Base-by-base conservation (phyloP, 2,329 filamentous ascomycete species). In the Claviceps sp. region DNA sequence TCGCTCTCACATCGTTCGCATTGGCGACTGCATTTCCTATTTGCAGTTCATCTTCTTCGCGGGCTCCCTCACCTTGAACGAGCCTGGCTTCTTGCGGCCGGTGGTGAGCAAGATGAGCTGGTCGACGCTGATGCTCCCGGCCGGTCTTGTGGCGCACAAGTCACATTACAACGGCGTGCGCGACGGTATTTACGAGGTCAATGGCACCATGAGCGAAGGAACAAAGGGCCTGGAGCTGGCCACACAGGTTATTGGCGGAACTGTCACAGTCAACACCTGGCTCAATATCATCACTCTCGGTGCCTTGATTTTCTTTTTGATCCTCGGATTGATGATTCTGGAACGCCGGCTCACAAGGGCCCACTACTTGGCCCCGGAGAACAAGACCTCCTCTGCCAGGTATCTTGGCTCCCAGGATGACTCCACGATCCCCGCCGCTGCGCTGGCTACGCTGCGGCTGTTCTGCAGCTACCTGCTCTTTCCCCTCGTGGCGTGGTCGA, bases 401-500 rank as follows among this genome's bases (percentile, higher is more conserved):
- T 29, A n/a, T 2, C 20, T 20, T 38, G 36, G 47, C 34, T 37
- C 26, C 9, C n/a, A 26, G 5, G 37, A 44, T 16, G 48, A 5
- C 20, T 14, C 23, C 34, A 45, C 39, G 2, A 13, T 37, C 29
- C 17, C 54, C 49, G 9, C 54, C 8, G 58, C 57, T 0, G 37
- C 54, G 1, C 59, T 79, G 58, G 79, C 78, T 55, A 65, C 79
- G 42, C 69, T 88, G 54, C 78, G 85, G 26, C 76, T 89, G 53
- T 75, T 86, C 6, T 85, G 86, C 69, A 88, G 86, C 64, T 90
- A 82, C 66, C 83, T 90, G 58, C 71, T 88, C 45, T 68, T 89
- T 6, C 86, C 86, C 0, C 73, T 88, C 45, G 75, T 88, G 9
- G 76, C 85, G 0, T 66, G 88, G 47, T 86, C 85, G 6, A 76